Conservation (phyloP, 176 grass and related monocot species). For the Saccharum spontaneum region DNA sequence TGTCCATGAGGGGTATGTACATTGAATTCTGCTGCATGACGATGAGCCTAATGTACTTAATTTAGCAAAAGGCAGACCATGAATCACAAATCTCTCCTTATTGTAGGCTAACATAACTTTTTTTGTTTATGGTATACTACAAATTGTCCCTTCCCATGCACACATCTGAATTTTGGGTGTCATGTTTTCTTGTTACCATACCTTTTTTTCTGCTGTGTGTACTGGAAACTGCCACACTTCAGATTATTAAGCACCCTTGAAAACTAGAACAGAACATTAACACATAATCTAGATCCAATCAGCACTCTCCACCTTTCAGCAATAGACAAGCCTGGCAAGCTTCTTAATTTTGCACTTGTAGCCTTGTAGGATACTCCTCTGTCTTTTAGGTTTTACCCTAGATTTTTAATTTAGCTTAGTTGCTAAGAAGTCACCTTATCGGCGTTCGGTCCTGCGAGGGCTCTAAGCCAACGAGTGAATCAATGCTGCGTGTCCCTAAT, state of each 20-base stretch:
- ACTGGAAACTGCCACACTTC: not conserved
- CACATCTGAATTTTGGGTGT: not conserved
- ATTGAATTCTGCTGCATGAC: conserved; percentile 11
- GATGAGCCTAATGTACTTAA: conserved; percentile 11
- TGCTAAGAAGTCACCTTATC: no score
- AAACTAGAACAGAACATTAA: not conserved
- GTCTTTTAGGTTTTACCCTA: not conserved
- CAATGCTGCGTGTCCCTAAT: no score
- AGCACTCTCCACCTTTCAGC: not conserved
- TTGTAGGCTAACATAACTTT: not conserved
- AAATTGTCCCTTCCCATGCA: not conserved
- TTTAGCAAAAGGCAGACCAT: not conserved
- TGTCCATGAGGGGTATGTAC: conserved; percentile 78
- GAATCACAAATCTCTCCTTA: not conserved
- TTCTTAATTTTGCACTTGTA: not conserved
- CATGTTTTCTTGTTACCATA: not conserved
- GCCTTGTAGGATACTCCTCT: not conserved
- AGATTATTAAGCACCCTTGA: not conserved
- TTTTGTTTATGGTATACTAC: not conserved
- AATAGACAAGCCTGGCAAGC: not conserved
- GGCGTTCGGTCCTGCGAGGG: no score
- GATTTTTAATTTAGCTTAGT: conserved; percentile 2
- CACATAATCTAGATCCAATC: not conserved
- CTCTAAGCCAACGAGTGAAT: no score
- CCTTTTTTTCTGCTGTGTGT: not conserved